Evolutionary conservation across 345 rosid species (phyloP).

Genomic region (Salix purpurea): DNA sequence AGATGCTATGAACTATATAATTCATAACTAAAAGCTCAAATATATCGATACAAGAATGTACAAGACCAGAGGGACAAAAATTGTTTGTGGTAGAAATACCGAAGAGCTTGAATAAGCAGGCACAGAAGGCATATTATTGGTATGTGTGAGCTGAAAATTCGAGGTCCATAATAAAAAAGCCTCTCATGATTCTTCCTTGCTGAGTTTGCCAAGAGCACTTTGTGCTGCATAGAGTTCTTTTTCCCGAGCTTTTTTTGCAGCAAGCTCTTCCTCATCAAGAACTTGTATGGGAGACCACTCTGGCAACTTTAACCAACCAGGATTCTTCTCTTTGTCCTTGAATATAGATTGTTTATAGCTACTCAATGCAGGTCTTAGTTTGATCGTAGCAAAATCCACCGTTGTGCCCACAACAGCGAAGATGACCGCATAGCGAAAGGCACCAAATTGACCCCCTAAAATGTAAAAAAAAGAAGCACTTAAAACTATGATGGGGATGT

Average conservation of each 20-base stretch:
- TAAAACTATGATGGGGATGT: background rate
- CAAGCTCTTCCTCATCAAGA: conserved; percentile 75
- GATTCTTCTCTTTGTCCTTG: conserved; percentile 18
- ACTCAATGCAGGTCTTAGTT: conserved; percentile 39
- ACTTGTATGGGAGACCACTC: conserved; percentile 85
- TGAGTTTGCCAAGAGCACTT: conserved; percentile 45
- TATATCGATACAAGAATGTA: too few relatives aligned
- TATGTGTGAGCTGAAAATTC: background rate
- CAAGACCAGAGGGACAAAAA: too few relatives aligned
- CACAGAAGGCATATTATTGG: background rate
- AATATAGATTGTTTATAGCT: conserved; percentile 26
- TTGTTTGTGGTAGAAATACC: too few relatives aligned
- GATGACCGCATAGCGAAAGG: conserved; percentile 61
- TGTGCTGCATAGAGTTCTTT: conserved; percentile 38
- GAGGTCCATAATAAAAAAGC: background rate
- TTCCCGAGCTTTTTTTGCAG: conserved; percentile 65
- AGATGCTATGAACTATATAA: background rate
- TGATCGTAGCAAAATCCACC: conserved; percentile 48
- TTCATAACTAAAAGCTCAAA: too few relatives aligned
- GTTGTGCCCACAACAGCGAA: conserved; percentile 63
- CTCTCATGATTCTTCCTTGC: conserved; percentile 58
- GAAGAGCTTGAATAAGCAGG: background rate
- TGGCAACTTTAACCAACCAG: conserved; percentile 50
- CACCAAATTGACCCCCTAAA: conserved; percentile 76
- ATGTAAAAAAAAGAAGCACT: background rate